These are phyloP conservation scores for Lyophyllum semitale DNA, from an alignment of 768 basidiomycete species.

Conservation along the genomic window DNA sequence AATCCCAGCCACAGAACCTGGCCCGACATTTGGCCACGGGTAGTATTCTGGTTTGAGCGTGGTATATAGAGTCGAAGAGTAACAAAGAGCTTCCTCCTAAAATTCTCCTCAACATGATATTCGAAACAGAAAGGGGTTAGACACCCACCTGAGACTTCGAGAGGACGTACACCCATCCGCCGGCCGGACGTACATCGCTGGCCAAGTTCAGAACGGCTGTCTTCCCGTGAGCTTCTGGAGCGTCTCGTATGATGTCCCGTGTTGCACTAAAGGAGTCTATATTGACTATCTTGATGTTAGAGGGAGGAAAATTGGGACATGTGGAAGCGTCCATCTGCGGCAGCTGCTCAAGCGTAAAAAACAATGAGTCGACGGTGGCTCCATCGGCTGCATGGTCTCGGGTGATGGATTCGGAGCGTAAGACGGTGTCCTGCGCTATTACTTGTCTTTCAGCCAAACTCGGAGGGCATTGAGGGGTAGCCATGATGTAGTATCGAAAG, in stretches of 20 bases:
- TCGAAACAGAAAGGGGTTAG: neutral
- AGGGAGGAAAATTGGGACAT: conserved; percentile 16
- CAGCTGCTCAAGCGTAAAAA: conserved; percentile 27
- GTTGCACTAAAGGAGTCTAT: conserved; percentile 40
- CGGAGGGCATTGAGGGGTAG: neutral
- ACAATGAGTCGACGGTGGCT: conserved; percentile 31
- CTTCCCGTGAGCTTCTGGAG: conserved; percentile 25
- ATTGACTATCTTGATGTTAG: conserved; percentile 30
- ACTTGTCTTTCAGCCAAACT: neutral
- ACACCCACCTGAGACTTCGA: conserved; percentile 32
- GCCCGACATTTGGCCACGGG: conserved; percentile 49
- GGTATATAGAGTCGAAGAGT: conserved; percentile 45
- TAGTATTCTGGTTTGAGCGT: conserved; percentile 43
- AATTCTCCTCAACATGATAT: neutral
- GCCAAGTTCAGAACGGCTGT: conserved; percentile 42
- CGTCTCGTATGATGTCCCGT: conserved; percentile 27
- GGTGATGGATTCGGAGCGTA: conserved; percentile 25
- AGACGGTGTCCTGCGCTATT: conserved; percentile 30
- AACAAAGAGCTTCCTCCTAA: conserved; percentile 51
- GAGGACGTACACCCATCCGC: conserved; percentile 31
- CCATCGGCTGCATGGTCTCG: conserved; percentile 27
- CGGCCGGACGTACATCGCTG: conserved; percentile 32
- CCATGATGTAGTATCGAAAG: neutral
- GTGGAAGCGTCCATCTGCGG: conserved; percentile 21
- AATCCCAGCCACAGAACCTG: conserved; percentile 38